Evolutionary conservation across 2,329 filamentous ascomycete genomes (phyloP), one percentile per base, ranked within the genome.

Genomic region (Nannizziopsis arthrosporioides): DNA sequence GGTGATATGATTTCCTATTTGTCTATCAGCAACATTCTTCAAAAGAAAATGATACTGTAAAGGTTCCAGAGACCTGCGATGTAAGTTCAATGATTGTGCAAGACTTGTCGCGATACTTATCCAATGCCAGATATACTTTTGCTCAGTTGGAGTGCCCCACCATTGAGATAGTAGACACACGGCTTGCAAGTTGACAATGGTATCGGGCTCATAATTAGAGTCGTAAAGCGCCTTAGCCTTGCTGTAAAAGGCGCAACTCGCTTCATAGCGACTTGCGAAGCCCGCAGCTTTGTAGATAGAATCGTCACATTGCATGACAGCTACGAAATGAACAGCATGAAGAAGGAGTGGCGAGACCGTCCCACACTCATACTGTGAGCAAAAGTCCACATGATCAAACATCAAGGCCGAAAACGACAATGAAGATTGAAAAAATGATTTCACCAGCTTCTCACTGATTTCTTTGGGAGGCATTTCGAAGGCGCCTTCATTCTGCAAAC

Each of bases 61-160:
- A 40, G 15, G 8, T 6, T 27, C 11, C 5, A 49, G 56, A 15
- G 30, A 60, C 59, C 50, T 37, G 51, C 55, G 54, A 49, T 61
- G 57, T 48, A 61, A 51, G 8, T 58, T 58, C 7, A 58, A 31
- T 8, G 54, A 50, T 41, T 58, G 59, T 17, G 59, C 59, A 46
- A 57, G 51, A 22, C 56, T 54, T 4, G 51, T 51, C 6, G 59
- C 56, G 15, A 55, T 51, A 5, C 56, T 56, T 22, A 57, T 42
- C 59, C 59, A 61, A 45, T 59, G 54, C 53, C 54, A 60, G 32
- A 55, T 51, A 42, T 61, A 57, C 46, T 61, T 60, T 17, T 56
- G 55, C 14, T 60, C 59, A 6, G 54, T 53, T 14, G 58, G 50
- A 8, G 53, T 54, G 32, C 51, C 53, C 59, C 59, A 60, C 57